A percentile compares a stretch with the other conserved stretches of the same genome.
Evolutionary conservation across 2,329 filamentous ascomycete genomes (phyloP).

Genomic region (Clarireedia homoeocarpa): DNA sequence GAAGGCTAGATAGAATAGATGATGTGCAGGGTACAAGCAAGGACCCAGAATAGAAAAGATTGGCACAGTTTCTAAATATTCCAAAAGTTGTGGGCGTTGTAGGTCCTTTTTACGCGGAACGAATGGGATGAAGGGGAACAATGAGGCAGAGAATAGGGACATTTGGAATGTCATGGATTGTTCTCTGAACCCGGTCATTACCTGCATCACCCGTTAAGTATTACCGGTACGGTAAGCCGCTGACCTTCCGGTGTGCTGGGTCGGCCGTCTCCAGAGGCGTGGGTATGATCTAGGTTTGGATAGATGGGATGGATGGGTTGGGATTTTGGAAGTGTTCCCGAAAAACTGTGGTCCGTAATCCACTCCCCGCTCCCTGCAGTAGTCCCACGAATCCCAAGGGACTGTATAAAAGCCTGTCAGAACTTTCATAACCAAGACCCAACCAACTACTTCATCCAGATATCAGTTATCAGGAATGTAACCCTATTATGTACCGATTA

Average conservation of each 20-base stretch:
- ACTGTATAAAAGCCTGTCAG: too few relatives aligned
- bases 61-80: not conserved
- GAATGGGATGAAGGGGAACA: too few relatives aligned
- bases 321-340: too few relatives aligned
- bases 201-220: conserved; percentile 8
- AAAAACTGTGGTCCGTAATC: not conserved
- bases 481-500: not conserved
- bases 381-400: too few relatives aligned
- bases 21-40: not conserved
- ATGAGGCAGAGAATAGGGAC: too few relatives aligned
- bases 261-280: conserved; percentile 7
- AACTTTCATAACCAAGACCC: not conserved
- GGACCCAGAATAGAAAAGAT: not conserved
- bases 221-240: not conserved
- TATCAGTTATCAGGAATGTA: not conserved
- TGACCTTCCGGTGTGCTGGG: conserved; percentile 6
- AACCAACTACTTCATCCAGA: not conserved
- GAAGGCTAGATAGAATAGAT: conserved; percentile 2
- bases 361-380: not conserved
- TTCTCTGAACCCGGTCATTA: conserved; percentile 4
- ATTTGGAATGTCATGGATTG: too few relatives aligned
- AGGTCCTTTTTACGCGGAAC: not conserved
- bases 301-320: not conserved
- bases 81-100: not conserved
- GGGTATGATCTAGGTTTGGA: not conserved